These are phyloP conservation scores for Cyberlindnera euphorbiiphila DNA, from an alignment of 805 yeast genomes.

Conservation along the genomic window DNA sequence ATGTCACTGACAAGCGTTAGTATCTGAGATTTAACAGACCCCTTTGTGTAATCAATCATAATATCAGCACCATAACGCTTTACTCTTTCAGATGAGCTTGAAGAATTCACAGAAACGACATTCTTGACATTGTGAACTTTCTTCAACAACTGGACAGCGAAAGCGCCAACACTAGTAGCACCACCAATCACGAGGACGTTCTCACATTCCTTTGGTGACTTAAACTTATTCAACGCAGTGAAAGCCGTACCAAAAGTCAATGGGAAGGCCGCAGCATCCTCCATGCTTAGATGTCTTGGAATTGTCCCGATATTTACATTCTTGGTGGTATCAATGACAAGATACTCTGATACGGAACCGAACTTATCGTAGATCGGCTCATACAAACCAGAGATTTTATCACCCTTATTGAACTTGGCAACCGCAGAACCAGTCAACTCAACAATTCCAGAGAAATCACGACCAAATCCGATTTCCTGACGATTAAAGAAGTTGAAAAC, in stretches of 20 bases:
- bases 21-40: constrained; percentile 33
- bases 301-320: constrained; percentile 33
- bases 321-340: constrained; percentile 37
- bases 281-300: constrained; percentile 39
- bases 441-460: constrained; percentile 53
- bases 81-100: constrained; percentile 42
- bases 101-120: constrained; percentile 56
- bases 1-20: constrained; percentile 23
- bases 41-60: constrained; percentile 53
- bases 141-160: constrained; percentile 54
- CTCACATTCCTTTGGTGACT: constrained; percentile 38
- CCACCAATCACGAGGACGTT: constrained; percentile 69
- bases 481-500: constrained; percentile 28
- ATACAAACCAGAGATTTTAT: constrained; percentile 45
- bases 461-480: constrained; percentile 38
- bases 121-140: constrained; percentile 40
- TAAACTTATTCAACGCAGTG: constrained; percentile 31
- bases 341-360: constrained; percentile 48
- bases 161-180: constrained; percentile 64
- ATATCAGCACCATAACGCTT: constrained; percentile 52
- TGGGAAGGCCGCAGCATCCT: constrained; percentile 61
- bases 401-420: constrained; percentile 43
- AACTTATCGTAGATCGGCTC: constrained; percentile 22
- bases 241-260: constrained; percentile 63
- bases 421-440: constrained; percentile 45